Evolutionary conservation across 1,284 basidiomycete species (phyloP), one percentile per base, ranked within the genome.

Genomic region (Cutaneotrichosporon curvatum): DNA sequence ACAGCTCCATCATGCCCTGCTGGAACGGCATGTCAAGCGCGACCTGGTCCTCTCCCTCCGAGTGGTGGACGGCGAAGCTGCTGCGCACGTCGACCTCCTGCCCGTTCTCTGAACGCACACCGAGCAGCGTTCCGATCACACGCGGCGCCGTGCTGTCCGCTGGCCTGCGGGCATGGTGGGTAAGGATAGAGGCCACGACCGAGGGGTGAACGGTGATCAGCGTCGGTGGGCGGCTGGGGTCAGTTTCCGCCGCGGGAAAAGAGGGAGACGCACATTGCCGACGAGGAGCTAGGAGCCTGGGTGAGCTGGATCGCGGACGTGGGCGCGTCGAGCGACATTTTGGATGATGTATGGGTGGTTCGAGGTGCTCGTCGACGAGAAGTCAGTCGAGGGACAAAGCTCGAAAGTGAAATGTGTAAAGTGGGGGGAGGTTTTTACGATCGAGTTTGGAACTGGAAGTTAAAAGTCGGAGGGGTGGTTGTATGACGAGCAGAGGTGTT

Each of bases 21-120:
- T 95, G 90, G 73, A 96, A 94, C 52, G 95, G 91, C 81, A 91
- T 88, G 71, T 97, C 92, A 53, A 96, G 85, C 8, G 87, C 88
- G 37, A 91, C 87, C 73, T 90, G 87, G 62, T 90, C 87, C 61
- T 82, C 83, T 38, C 85, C 88, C 76, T 97, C 94, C 61, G 82
- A 85, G 70, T 95, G 89, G 42, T 90, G 79, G 21, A 94, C 88
- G 30, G 87, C 88, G 65, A 94, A 94, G 19, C 84, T 81, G 46
- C 82, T 83, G 54, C 81, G 80, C 50, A 95, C 81, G 57, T 89
- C 83, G 23, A 74, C 63, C 56, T 86, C 76, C 51, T 80, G 78
- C 37, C 77, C 76, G 39, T 65, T 65, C 51, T 89, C 83, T 38
- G 79, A 82, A 59, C 92, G 82, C 40, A 79, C 82, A 12, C 94